Evolutionary conservation across 2,329 filamentous ascomycete species (phyloP), one percentile per base, ranked within the genome.

Genomic region (Tolypocladium tundrense): DNA sequence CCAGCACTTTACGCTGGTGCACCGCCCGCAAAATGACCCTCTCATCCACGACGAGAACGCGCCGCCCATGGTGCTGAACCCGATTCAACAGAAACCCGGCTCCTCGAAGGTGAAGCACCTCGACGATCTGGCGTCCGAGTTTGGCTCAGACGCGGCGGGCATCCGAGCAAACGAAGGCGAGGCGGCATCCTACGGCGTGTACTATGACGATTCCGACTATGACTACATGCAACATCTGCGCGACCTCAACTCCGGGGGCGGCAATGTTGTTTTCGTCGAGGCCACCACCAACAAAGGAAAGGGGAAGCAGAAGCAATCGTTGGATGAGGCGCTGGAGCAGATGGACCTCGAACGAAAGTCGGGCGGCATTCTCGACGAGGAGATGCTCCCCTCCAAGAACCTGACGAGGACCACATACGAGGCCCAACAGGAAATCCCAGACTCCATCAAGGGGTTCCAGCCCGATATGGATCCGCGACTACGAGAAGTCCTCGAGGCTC

Each of bases 151-250:
- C 39, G 79, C 81, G 27, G 77, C 79, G 48, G 75, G 75, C 60
- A 85, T 96, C 63, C 86, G 92, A 65, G 82, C 84, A 58, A 97
- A 99, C 72, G 94, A 99, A 74, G 95, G 95, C 66, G 92, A 99
- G 75, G 94, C 95, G 10, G 94, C 95, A 64, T 90, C 89, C 71
- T 85, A 97, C 73, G 94, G 94, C 62, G 84, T 99, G 63, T 99
- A 89, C 79, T 99, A 82, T 72, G 95, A 99, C 73, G 94, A 99
- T 74, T 88, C 90, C 63, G 84, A 90, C 68, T 99, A 99, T 75
- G 94, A 99, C 74, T 99, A 99, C 76, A 99, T 99, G 94, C 94
- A 99, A 73, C 94, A 99, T 74, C 78, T 99, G 80, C 88, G 91
- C 57, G 94, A 97, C 66, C 77, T 99, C n/a, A 87, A 87, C 58